phyloP scores from a whole-genome alignment of 257 asterid genomes.

The Solanum pennellii region DNA sequence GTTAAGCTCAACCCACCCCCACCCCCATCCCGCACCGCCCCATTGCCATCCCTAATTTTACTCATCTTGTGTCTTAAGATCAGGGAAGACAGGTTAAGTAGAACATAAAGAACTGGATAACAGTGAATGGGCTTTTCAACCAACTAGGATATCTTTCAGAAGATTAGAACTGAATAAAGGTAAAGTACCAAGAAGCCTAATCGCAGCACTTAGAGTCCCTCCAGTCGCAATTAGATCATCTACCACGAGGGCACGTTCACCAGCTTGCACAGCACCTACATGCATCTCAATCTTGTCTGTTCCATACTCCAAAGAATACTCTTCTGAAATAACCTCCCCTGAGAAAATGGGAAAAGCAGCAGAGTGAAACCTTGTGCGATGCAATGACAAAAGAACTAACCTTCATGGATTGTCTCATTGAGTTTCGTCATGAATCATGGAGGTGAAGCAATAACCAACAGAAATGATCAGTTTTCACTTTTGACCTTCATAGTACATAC shows the following conservation, averaged over 20 bases:
- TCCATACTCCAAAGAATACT: slow-evolving; percentile 90
- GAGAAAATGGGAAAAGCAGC: slow-evolving; percentile 1
- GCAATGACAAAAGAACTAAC: neutral
- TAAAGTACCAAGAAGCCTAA: slow-evolving; percentile 67
- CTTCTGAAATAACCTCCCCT: slow-evolving; percentile 96
- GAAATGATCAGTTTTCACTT: neutral
- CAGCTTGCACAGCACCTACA: slow-evolving; percentile 88
- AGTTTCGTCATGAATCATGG: neutral
- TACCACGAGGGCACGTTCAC: slow-evolving; percentile 73
- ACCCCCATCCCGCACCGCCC: no score
- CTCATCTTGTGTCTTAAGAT: neutral
- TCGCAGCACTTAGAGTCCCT: slow-evolving; percentile 85
- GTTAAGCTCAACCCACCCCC: no score
- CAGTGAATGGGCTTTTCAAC: neutral
- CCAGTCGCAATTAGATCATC: slow-evolving; percentile 98
- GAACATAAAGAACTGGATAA: neutral
- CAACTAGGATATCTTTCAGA: neutral
- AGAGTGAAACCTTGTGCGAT: neutral
- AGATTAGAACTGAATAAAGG: neutral
- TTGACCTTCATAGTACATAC: neutral
- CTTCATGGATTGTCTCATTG: neutral
- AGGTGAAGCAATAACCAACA: neutral
- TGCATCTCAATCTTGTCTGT: slow-evolving; percentile 91
- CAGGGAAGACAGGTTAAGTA: neutral
- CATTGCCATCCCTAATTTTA: neutral